Evolutionary conservation across 148 eudicot species (phyloP), one percentile per base, ranked within the genome.

Genomic region (Polygonum maritimum): DNA sequence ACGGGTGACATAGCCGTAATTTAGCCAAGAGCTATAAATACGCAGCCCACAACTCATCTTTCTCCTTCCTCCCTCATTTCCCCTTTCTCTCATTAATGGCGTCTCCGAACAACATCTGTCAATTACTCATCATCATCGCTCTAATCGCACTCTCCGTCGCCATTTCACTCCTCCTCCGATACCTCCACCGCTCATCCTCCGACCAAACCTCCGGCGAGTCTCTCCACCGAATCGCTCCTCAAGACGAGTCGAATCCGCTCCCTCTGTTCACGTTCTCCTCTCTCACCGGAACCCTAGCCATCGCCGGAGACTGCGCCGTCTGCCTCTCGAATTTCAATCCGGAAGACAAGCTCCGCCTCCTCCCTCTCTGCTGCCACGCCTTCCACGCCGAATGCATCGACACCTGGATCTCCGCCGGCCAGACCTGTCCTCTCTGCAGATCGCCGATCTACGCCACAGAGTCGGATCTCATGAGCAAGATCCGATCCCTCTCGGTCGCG

Each of bases 291-390:
- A 79, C 79, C 72, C 57, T 38, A 11, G 31, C 87, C 6, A 47
- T 80, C 60, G 83, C 82, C 14, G 91, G 86, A 0, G 98, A 94
- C 14, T 94, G 98, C 71, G 92, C 97, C 10, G 96, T 94, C 0
- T 94, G 98, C 48, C 69, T 94, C 1, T 89, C 96, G 5, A 94
- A 85, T 41, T 92, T 94, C 81, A 93, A 94, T 76, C 72, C 73
- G 47, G 55, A 83, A 3, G 98, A 94, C 81, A 87, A 81, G 71
- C 90, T 94, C 8, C 91, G 97, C 0, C 74, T 94, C 2, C 81
- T 94, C 3, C 97, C 98, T 0, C 74, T 92, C 15, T 92, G 98
- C 48, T 94, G 97, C 73, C 98, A 94, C 82, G 98, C 92, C 0
- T 94, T 94, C 21, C 98, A 94, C 76, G 82, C 84, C 1, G 83